Percentiles rank a stretch among this genome's conserved stretches.
phyloP scores from a whole-genome alignment of 257 asterid genomes.

The Euphrasia confusa region DNA sequence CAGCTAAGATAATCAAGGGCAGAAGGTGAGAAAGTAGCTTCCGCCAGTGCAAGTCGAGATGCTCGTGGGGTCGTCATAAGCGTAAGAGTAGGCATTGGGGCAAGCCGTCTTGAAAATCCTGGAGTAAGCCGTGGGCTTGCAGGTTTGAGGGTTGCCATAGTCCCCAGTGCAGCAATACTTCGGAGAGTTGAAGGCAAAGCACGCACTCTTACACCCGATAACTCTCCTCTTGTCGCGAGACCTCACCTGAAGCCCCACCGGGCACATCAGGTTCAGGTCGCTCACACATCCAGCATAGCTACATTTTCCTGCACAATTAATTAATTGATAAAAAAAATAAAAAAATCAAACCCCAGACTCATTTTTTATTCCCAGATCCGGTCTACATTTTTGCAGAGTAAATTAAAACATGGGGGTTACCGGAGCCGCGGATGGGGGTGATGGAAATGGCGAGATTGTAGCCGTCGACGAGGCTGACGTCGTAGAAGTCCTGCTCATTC shows the following conservation, averaged over 20 bases:
- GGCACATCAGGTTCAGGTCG: constrained; percentile 36
- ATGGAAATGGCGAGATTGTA: constrained; percentile 64
- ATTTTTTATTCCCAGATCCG: not conserved
- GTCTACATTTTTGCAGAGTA: not conserved
- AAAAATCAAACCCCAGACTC: no score
- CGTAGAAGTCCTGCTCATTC: constrained; percentile 50
- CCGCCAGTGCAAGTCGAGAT: constrained; percentile 85
- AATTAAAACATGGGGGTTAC: constrained; percentile 46
- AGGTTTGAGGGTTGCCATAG: constrained; percentile 73
- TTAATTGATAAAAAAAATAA: no score
- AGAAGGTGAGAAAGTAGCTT: constrained; percentile 74
- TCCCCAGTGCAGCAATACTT: constrained; percentile 90
- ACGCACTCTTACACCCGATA: constrained; percentile 86
- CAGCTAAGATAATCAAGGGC: constrained; percentile 28
- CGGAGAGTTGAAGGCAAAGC: constrained; percentile 57
- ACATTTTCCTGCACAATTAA: not conserved
- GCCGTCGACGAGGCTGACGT: constrained; percentile 82
- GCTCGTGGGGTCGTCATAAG: constrained; percentile 95
- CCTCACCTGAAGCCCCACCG: constrained; percentile 48
- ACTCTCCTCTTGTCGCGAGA: constrained; percentile 30
- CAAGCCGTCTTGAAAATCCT: constrained; percentile 84
- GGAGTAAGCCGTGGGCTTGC: constrained; percentile 96
- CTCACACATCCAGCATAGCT: constrained; percentile 43
- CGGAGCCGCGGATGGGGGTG: constrained; percentile 53
- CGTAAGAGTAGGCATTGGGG: constrained; percentile 94